These are phyloP conservation scores for Eremothecium gossypii DNA, from an alignment of 1,139 yeast genomes.

Conservation along the genomic window DNA sequence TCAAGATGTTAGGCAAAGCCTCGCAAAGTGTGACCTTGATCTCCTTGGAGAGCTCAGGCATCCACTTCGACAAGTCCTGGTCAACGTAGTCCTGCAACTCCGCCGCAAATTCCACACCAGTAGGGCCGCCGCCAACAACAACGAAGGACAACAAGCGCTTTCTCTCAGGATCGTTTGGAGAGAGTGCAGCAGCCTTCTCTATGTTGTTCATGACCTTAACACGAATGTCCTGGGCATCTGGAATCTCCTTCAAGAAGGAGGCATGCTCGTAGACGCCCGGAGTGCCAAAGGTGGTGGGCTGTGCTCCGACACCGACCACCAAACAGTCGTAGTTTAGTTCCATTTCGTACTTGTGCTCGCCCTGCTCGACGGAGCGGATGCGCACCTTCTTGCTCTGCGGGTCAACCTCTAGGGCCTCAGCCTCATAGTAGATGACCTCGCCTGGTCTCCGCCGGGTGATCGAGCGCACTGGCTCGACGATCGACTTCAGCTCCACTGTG, in stretches of 20 bases:
- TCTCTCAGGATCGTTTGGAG: constrained; percentile 68
- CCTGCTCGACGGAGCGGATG: constrained; percentile 37
- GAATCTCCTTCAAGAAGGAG: constrained; percentile 73
- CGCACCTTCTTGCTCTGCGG: constrained; percentile 59
- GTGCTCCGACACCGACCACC: constrained; percentile 79
- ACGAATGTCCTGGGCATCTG: constrained; percentile 72
- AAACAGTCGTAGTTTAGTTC: constrained; percentile 54
- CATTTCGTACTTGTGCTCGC: constrained; percentile 28
- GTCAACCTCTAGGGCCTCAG: constrained; percentile 81
- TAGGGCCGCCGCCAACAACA: constrained; percentile 90
- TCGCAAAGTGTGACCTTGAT: constrained; percentile 78
- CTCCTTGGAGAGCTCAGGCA: constrained; percentile 76
- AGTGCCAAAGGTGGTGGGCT: constrained; percentile 73
- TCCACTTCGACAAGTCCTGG: constrained; percentile 82
- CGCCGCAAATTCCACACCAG: constrained; percentile 87
- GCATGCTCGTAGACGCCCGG: constrained; percentile 77
- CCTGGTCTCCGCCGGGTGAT: constrained; percentile 71
- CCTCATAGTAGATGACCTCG: constrained; percentile 82
- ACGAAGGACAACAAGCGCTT: constrained; percentile 64
- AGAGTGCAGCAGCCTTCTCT: constrained; percentile 66
- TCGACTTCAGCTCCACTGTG: constrained; percentile 84
- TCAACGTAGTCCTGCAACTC: constrained; percentile 89
- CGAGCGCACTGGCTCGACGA: constrained; percentile 77
- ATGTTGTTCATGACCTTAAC: constrained; percentile 63
- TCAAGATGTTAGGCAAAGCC: constrained; percentile 84